These are phyloP conservation scores for Chlamydomonas applanata DNA, from an alignment of 139 green algal genomes.

Conservation along the genomic window DNA sequence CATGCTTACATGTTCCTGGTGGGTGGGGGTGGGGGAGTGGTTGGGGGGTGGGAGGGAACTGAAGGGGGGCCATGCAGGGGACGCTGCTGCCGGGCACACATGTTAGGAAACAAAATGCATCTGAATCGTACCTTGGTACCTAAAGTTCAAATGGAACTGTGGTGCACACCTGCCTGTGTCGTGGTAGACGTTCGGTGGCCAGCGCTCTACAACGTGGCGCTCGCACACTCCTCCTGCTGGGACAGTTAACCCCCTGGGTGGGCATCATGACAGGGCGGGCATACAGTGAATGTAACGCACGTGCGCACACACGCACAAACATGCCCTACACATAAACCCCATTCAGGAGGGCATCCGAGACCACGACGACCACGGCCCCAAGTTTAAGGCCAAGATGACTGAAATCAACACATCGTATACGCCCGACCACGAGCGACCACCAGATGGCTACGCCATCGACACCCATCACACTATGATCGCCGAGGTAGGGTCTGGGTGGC, in stretches of 20 bases:
- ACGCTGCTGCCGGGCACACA: too few relatives aligned
- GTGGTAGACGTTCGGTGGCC: too few relatives aligned
- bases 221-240: too few relatives aligned
- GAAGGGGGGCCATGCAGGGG: too few relatives aligned
- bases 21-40: neutral
- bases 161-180: too few relatives aligned
- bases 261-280: neutral
- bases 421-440: constrained; percentile 59
- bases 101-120: too few relatives aligned
- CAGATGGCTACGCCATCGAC: constrained; percentile 67
- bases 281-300: neutral
- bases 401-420: constrained; percentile 57
- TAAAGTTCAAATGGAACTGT: too few relatives aligned
- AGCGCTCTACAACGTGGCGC: too few relatives aligned
- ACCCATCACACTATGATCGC: constrained; percentile 58
- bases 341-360: constrained; percentile 56
- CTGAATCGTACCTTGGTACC: too few relatives aligned
- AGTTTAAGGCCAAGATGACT: constrained; percentile 60
- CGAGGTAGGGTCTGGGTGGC: constrained; percentile 17
- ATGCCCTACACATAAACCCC: neutral
- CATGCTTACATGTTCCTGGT: constrained; percentile 65
- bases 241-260: neutral
- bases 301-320: neutral
- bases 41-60: neutral
- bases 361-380: constrained; percentile 57